Evolutionary conservation across 495 filamentous ascomycete species (phyloP), one percentile per base, ranked within the genome.

Genomic region (Penicillium herquei): DNA sequence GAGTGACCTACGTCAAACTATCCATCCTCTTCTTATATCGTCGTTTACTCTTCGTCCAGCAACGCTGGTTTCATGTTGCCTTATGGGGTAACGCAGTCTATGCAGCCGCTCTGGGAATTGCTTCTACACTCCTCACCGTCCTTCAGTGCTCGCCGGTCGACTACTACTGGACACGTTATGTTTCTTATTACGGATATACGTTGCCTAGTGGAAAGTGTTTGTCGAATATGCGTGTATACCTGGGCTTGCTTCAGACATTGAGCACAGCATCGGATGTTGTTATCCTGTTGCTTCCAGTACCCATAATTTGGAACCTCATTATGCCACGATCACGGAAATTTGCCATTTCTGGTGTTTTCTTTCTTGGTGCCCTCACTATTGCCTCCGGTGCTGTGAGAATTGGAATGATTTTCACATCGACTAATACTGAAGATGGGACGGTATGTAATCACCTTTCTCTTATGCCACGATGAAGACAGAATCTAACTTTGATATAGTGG

Each of bases 1-100:
- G 49, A n/a, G 21, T 52, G 21, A 32, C 35, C 2, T 52, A 33
- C 39, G 16, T 52, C 49, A 52, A 52, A 16, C 35, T 52, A 0
- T 52, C 49, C 13, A 52, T 52, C 21, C 49, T 52, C 14, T 10
- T 52, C 11, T 13, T 52, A 42, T 52, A 52, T 17, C 49, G 35
- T 7, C 35, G 49, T 33, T 7, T 43, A 41, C 26, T 52, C 14
- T 17, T 33, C 18, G 21, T 33, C 1, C 39, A 41, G 7, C 49
- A 42, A 33, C 49, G 49, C 16, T 52, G 49, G 49, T 42, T 52
- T 39, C 31, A 52, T 8, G 10, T 52, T 26, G 39, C 49, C 9
- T 26, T 52, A 17, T 52, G 49, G 49, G 17, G 9, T 10, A 52
- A 52, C 16, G 49, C n/a, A 7, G 16, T 31, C 1, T 52, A 52